These are phyloP conservation scores for Linnemannia zychae DNA, from an alignment of 192 early-diverging fungal species.

Conservation along the genomic window DNA sequence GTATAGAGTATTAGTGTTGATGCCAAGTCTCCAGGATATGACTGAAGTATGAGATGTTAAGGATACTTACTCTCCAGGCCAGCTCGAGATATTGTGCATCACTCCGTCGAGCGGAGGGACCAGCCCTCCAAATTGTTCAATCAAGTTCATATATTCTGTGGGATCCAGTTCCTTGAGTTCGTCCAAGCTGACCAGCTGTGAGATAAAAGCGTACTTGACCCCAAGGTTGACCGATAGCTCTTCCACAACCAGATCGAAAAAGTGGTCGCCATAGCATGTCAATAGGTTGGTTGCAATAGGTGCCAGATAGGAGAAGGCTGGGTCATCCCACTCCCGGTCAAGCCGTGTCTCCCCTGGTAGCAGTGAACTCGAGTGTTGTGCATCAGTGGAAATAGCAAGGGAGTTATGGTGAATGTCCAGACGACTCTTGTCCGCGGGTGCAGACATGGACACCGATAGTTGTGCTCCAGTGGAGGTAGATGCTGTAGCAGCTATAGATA, in stretches of 20 bases:
- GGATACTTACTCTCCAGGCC: constrained; percentile 44
- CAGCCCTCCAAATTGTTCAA: constrained; percentile 46
- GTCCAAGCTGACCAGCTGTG: constrained; percentile 47
- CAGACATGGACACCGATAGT: constrained; percentile 46
- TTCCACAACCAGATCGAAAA: constrained; percentile 44
- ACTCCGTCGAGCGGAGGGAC: constrained; percentile 50
- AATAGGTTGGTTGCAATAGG: constrained; percentile 45
- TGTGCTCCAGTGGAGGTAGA: constrained; percentile 38
- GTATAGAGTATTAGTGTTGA: background rate
- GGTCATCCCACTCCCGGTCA: constrained; percentile 45
- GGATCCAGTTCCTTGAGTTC: constrained; percentile 56
- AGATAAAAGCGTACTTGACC: constrained; percentile 52
- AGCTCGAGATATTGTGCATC: constrained; percentile 56
- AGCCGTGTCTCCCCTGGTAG: background rate
- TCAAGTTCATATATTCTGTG: constrained; percentile 45
- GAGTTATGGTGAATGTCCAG: constrained; percentile 44
- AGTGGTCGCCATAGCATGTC: constrained; percentile 45
- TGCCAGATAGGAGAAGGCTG: constrained; percentile 36
- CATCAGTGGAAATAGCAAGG: constrained; percentile 5
- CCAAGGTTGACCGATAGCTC: constrained; percentile 39
- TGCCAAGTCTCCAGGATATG: no score
- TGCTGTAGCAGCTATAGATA: constrained; percentile 33
- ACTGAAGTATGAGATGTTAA: background rate
- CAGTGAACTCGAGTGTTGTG: constrained; percentile 4
- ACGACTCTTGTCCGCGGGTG: constrained; percentile 35